Base-by-base conservation (phyloP, 164 flowering plant species). In the Magnolia changhungtana region DNA sequence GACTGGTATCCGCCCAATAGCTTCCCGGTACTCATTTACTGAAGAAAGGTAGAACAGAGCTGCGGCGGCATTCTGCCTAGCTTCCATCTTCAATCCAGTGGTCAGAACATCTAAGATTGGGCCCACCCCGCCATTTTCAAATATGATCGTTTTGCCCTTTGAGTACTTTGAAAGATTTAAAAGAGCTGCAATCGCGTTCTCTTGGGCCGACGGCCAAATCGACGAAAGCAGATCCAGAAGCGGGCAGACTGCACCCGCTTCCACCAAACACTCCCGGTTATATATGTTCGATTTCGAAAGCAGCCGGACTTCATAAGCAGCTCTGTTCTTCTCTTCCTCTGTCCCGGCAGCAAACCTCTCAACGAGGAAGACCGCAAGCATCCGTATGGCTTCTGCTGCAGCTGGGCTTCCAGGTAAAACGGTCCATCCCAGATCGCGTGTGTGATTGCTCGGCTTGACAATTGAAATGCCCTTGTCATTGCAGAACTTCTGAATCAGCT, bases 31-130 rank as follows among this genome's bases (percentile, higher is more conserved):
- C 67, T 90, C 88, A 68, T 89, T 86, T 2, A 86, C 74, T 0
- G 97, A 90, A 20, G 97, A 83, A 27, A 95, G 86, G 83, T 93
- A 93, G 64, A 93, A 95, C 3, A 95, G 74, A 3, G 87, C 80
- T 0, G 92, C 96, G 1, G 99, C 97, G 8, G 96, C 94, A 1
- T 75, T 82, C 31, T 93, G 92, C 23, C 82, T 74, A 0, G 90
- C 68, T 72, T 93, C 97, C 7, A 70, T 18, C 72, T 74, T 89
- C 18, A 79, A 24, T 7, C 98, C 96, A 1, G 74, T 80, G n/a
- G 77, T 83, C 9, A 91, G 75, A 13, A 90, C 89, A 45, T 74
- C 49, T 0, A 89, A 73, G 52, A 92, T 84, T 29, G 77, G 49
- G 5, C 74, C 69, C 71, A 91, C 67, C 1, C 98, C 98, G 0